phyloP scores from a whole-genome alignment of 2,329 filamentous ascomycete species.

The Xylariaceae sp. region DNA sequence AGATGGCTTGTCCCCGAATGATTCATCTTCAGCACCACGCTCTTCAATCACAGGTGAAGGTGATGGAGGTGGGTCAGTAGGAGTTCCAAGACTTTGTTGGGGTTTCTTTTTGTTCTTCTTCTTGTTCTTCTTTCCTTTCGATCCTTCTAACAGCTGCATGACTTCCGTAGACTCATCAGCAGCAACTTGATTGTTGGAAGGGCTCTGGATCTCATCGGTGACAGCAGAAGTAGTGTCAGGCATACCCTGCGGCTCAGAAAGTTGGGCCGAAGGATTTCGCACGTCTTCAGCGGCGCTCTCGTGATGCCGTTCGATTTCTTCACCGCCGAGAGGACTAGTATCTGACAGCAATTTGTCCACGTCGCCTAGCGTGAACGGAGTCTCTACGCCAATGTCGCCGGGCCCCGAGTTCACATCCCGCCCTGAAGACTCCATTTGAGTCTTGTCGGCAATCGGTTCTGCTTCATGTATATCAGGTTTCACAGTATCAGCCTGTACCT shows the following conservation, averaged over 20 bases:
- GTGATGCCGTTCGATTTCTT: conserved; percentile 17
- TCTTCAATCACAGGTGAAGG: neutral
- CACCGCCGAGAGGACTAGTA: conserved; percentile 21
- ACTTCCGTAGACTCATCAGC: conserved; percentile 18
- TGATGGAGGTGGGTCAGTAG: neutral
- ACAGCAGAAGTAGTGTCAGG: conserved; percentile 1
- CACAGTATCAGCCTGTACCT: too few relatives aligned
- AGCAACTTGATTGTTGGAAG: conserved; percentile 4
- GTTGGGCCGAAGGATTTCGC: conserved; percentile 17
- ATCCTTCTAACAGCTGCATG: conserved; percentile 25
- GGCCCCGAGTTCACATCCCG: too few relatives aligned
- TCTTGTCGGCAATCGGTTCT: too few relatives aligned
- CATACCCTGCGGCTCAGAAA: conserved; percentile 15
- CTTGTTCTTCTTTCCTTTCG: conserved; percentile 31
- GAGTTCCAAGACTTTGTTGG: conserved; percentile 13
- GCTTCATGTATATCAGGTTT: too few relatives aligned
- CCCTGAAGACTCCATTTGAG: too few relatives aligned
- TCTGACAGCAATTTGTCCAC: conserved; percentile 20
- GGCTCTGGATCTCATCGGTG: neutral
- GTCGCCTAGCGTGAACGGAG: conserved; percentile 12
- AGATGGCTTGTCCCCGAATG: conserved; percentile 3
- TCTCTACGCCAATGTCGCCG: too few relatives aligned
- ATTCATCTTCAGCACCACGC: conserved; percentile 9
- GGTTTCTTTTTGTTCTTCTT: conserved; percentile 30
- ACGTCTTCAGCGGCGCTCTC: conserved; percentile 12